Evolutionary conservation across 305 asterid species (phyloP).

Genomic region (Fraxinus platypoda): DNA sequence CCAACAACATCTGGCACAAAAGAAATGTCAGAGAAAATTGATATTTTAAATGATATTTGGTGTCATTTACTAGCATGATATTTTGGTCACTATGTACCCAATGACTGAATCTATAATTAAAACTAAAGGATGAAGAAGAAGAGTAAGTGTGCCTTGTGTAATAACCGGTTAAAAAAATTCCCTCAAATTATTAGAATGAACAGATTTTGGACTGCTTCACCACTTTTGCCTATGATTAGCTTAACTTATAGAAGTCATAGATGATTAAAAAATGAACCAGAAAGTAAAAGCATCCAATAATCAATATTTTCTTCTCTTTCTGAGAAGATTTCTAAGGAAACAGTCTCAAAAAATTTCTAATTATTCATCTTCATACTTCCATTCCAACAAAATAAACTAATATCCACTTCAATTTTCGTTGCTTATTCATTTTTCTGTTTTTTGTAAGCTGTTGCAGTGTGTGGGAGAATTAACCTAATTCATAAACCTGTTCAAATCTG

Average conservation of each 20-base stretch:
- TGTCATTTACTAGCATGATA: constrained; percentile 8
- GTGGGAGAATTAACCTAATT: neutral
- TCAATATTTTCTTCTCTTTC: neutral
- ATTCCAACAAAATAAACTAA: neutral
- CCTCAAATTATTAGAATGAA: neutral
- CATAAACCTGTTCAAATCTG: neutral
- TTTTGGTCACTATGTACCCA: constrained; percentile 5
- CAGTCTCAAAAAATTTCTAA: neutral
- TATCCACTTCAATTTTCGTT: neutral
- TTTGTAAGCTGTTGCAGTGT: neutral
- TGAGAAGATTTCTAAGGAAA: neutral
- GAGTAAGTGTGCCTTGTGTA: neutral
- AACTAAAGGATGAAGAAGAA: neutral
- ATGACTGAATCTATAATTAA: neutral
- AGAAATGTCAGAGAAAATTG: constrained; percentile 11
- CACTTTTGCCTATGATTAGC: neutral
- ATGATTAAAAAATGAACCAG: neutral
- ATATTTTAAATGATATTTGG: neutral
- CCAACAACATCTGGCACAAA: constrained; percentile 50
- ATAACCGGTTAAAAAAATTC: neutral
- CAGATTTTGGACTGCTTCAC: neutral
- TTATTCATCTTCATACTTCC: neutral
- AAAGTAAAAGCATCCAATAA: neutral
- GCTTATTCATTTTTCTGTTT: neutral
- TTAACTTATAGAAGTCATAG: neutral